phyloP scores from a whole-genome alignment of 164 flowering plant genomes.

The Buxus sempervirens region DNA sequence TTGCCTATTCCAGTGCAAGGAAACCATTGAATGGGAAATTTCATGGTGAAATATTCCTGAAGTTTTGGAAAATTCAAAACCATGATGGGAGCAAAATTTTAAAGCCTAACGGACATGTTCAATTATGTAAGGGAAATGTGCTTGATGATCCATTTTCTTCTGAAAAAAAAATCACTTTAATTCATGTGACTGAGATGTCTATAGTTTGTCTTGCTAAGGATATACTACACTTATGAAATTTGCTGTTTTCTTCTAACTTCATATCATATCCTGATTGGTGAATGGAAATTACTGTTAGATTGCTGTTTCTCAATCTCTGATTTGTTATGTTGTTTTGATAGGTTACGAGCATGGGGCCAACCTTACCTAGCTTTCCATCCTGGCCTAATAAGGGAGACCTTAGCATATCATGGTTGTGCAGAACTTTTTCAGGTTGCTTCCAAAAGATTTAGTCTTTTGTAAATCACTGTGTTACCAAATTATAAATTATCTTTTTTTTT shows the following conservation, averaged over 20 bases:
- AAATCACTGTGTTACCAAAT: too few relatives aligned
- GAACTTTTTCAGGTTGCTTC: constrained; percentile 87
- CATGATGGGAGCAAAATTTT: too few relatives aligned
- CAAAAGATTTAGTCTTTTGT: constrained; percentile 2
- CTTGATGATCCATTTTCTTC: not conserved
- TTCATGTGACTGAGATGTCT: not conserved
- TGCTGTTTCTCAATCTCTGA: not conserved
- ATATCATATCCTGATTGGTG: not conserved
- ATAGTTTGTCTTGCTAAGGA: not conserved
- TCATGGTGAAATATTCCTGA: too few relatives aligned
- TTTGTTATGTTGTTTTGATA: constrained; percentile 22
- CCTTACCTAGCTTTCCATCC: constrained; percentile 88
- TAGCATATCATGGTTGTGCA: constrained; percentile 98
- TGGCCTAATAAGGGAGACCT: constrained; percentile 71
- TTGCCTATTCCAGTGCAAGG: too few relatives aligned
- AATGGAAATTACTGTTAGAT: not conserved
- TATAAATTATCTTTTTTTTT: too few relatives aligned
- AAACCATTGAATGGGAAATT: too few relatives aligned
- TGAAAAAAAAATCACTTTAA: not conserved
- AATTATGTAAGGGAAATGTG: not conserved
- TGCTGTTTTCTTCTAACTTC: not conserved
- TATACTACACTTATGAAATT: not conserved
- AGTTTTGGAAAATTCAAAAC: too few relatives aligned
- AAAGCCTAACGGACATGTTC: too few relatives aligned
- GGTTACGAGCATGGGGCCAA: constrained; percentile 70